Evolutionary conservation across 257 asterid species (phyloP).

Genomic region (Ocimum tenuiflorum): DNA sequence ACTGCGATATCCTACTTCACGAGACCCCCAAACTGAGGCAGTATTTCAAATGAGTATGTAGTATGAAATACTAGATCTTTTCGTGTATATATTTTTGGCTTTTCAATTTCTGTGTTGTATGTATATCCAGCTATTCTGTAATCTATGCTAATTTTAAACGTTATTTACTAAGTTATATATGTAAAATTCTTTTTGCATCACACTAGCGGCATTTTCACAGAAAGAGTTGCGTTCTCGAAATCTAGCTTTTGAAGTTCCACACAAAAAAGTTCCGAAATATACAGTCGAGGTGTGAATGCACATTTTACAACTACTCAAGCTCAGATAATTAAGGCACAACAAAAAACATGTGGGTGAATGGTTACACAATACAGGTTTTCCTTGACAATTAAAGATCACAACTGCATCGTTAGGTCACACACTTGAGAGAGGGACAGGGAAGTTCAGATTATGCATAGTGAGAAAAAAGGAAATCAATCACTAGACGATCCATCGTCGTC

Average conservation of each 20-base stretch:
- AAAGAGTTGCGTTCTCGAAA: background rate
- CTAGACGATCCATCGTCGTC: slow-evolving; percentile 76
- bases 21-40: slow-evolving; percentile 38
- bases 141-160: background rate
- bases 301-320: background rate
- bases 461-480: slow-evolving; percentile 33
- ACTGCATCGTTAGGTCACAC: background rate
- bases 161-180: no score
- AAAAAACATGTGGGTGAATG: background rate
- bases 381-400: background rate
- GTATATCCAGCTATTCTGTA: background rate
- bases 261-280: no score
- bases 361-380: background rate
- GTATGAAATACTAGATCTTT: background rate
- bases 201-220: no score
- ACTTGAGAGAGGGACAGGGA: background rate
- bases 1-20: slow-evolving; percentile 40
- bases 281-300: no score
- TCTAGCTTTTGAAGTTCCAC: background rate
- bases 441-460: background rate
- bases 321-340: background rate
- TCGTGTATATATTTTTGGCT: background rate
- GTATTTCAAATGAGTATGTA: background rate
- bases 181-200: no score
- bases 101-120: no score